Conservation (phyloP, 441 rosid species). For the Euphorbia corollata region DNA sequence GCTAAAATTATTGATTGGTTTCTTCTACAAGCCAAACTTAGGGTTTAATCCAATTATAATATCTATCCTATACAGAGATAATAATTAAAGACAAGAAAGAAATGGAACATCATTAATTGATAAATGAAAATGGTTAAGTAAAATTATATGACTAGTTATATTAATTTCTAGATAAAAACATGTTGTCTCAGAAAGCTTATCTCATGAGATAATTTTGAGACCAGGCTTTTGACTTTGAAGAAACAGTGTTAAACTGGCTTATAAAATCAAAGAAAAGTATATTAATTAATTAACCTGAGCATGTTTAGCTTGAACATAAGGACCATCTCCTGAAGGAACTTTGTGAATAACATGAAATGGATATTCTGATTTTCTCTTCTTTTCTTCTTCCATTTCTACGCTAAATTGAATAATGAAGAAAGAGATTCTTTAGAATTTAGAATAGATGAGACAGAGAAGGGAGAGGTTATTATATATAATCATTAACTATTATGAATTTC, state of each 20-base stretch:
- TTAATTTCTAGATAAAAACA: too few species aligned
- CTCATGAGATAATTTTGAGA: too few species aligned
- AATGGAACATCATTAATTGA: too few species aligned
- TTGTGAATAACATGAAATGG: slow-evolving; percentile 57
- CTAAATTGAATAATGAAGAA: background rate
- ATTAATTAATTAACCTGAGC: slow-evolving; percentile 41
- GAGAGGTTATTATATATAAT: background rate
- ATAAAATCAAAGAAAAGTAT: background rate
- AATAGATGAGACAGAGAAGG: background rate
- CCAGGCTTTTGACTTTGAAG: too few species aligned
- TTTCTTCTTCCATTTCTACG: background rate
- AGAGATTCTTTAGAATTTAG: background rate
- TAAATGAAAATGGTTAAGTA: too few species aligned
- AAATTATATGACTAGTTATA: too few species aligned
- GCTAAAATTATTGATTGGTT: background rate
- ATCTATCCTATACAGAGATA: too few species aligned
- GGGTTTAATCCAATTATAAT: too few species aligned
- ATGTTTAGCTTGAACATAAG: slow-evolving; percentile 59
- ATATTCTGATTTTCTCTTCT: background rate
- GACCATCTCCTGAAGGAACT: slow-evolving; percentile 66
- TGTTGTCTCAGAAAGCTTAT: too few species aligned
- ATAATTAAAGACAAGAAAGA: too few species aligned
- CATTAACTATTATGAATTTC: background rate
- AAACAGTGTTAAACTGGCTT: too few species aligned
- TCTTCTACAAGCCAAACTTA: too few species aligned